phyloP scores from a whole-genome alignment of 2,329 filamentous ascomycete species.

The Hypoxylon sp. region DNA sequence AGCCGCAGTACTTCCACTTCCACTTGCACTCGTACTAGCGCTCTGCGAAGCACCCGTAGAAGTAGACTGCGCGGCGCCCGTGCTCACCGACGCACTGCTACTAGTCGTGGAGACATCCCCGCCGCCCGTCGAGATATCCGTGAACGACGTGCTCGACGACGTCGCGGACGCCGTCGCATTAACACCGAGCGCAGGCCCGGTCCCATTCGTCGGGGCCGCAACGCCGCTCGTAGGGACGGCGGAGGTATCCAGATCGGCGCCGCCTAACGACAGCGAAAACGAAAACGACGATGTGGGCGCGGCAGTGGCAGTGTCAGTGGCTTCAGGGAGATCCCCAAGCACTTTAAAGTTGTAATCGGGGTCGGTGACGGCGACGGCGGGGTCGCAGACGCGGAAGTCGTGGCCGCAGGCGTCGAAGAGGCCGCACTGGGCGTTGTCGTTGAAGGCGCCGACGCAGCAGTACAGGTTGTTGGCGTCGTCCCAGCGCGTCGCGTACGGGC shows the following conservation, averaged over 20 bases:
- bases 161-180: neutral
- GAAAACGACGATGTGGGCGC: neutral
- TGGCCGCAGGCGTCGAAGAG: conserved; percentile 1
- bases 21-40: neutral
- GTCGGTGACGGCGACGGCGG: neutral
- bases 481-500: neutral
- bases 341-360: neutral
- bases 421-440: neutral
- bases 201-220: neutral
- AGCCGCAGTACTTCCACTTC: neutral
- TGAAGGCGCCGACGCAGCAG: neutral
- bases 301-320: neutral
- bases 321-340: neutral
- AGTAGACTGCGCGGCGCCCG: neutral
- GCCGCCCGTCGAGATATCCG: neutral
- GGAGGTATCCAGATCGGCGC: neutral
- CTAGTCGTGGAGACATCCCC: neutral
- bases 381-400: neutral
- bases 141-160: neutral
- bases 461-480: neutral
- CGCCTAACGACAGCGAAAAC: neutral
- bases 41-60: neutral
- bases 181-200: too few species aligned
- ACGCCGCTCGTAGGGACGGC: too few species aligned
- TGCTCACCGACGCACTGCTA: neutral